Conservation (phyloP, 2,329 filamentous ascomycete species). For the Waltergamsia citrina region DNA sequence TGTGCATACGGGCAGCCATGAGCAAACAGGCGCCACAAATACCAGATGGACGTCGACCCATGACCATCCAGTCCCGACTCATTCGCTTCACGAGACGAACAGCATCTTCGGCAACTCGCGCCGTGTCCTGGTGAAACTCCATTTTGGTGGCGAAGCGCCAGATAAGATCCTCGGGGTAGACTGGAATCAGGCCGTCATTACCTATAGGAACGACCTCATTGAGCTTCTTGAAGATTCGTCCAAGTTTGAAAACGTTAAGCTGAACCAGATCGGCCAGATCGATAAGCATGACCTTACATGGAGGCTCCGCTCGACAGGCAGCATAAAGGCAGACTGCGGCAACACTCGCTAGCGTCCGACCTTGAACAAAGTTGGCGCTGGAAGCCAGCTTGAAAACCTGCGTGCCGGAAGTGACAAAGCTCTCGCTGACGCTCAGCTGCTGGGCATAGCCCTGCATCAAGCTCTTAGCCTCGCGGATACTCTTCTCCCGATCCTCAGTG, state of each 20-base stretch:
- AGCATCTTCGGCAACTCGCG: constrained; percentile 81
- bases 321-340: constrained; percentile 88
- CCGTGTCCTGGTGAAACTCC: constrained; percentile 76
- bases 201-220: constrained; percentile 63
- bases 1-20: constrained; percentile 95
- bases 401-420: constrained; percentile 54
- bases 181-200: constrained; percentile 53
- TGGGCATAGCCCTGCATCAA: constrained; percentile 54
- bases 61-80: constrained; percentile 96
- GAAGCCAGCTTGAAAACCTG: constrained; percentile 71
- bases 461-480: constrained; percentile 45
- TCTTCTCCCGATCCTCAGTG: constrained; percentile 48
- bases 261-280: constrained; percentile 78
- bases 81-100: constrained; percentile 83
- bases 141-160: constrained; percentile 85
- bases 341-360: constrained; percentile 75
- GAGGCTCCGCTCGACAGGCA: constrained; percentile 68
- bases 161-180: constrained; percentile 84
- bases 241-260: constrained; percentile 88
- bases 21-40: constrained; percentile 92
- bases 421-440: constrained; percentile 50
- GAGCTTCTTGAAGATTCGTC: constrained; percentile 79
- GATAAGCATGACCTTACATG: constrained; percentile 86
- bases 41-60: constrained; percentile 85
- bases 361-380: constrained; percentile 71